Evolutionary conservation across 257 asterid species (phyloP), one percentile per base, ranked within the genome.

Genomic region (Solanum peruvianum): DNA sequence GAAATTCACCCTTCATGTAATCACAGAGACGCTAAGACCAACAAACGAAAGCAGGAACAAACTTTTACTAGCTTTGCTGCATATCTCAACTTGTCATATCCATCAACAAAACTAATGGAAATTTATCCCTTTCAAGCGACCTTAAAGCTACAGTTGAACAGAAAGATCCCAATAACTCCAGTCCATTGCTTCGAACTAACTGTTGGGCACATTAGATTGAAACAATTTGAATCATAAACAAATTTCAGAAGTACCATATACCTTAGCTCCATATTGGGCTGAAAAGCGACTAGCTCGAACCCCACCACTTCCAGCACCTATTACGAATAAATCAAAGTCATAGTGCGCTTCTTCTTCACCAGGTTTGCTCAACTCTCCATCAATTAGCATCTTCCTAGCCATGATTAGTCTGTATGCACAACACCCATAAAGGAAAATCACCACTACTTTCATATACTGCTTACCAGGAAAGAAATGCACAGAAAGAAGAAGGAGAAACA

Each of bases 281-380:
- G 99, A 95, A 91, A 96, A 96, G 9, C 98, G 90, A 13, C 95
- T 70, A 20, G 99, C 99, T 14, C 98, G 98, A 86, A 96, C 99
- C n/a, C 98, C 98, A 80, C 99, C 99, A 89, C 99, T 96, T 66
- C 98, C 99, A 49, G 99, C 99, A 69, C 99, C 99, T 86, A 96
- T 96, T 47, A 96, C 99, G 85, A 96, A 96, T 84, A 95, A 93
- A 93, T 96, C 99, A 71, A 92, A 95, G 89, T 96, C 98, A 90
- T 91, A 96, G 73, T 86, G 96, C 83, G n/a, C 88, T 70, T 90
- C 94, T 49, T 82, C 93, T 85, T 87, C 93, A 86, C 82, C 86
- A 31, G 91, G 80, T 45, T 90, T 92, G 23, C 86, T 89, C 86
- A 92, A 87, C 89, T 92, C 95, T 31, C 95, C 98, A 90, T 96